phyloP scores from a whole-genome alignment of 2,329 filamentous ascomycete genomes.

The Xylaria polymorpha region DNA sequence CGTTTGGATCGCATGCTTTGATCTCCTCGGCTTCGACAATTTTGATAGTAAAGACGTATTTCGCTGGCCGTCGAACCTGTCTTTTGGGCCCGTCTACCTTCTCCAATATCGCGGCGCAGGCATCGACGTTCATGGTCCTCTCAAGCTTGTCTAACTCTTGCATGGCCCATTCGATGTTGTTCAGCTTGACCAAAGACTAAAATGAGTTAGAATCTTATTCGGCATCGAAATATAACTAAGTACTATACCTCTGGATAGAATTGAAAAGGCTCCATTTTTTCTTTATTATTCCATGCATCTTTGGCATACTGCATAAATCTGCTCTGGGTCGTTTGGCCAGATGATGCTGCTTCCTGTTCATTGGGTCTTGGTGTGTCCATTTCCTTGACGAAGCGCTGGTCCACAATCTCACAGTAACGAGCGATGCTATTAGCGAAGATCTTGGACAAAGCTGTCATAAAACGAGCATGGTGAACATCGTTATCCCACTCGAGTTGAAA shows the following conservation, averaged over 20 bases:
- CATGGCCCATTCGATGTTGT: slow-evolving; percentile 96
- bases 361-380: slow-evolving; percentile 94
- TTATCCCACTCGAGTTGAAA: slow-evolving; percentile 91
- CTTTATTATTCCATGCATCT: slow-evolving; percentile 90
- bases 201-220: slow-evolving; percentile 46
- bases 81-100: slow-evolving; percentile 77
- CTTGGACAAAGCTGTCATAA: slow-evolving; percentile 94
- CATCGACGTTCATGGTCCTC: slow-evolving; percentile 89
- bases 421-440: slow-evolving; percentile 85
- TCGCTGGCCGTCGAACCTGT: slow-evolving; percentile 74
- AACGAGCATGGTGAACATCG: slow-evolving; percentile 91
- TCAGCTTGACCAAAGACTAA: slow-evolving; percentile 95
- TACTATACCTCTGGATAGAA: slow-evolving; percentile 85
- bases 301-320: slow-evolving; percentile 94
- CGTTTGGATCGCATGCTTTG: slow-evolving; percentile 96
- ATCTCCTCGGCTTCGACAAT: slow-evolving; percentile 97
- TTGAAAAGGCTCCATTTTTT: slow-evolving; percentile 95
- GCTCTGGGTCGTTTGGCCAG: slow-evolving; percentile 85
- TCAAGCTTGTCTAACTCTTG: slow-evolving; percentile 92
- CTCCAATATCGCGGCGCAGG: slow-evolving; percentile 83
- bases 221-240: slow-evolving; percentile 41
- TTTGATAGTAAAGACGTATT: slow-evolving; percentile 98
- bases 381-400: slow-evolving; percentile 85
- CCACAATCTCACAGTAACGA: slow-evolving; percentile 90
- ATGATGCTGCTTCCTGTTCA: slow-evolving; percentile 75